These are phyloP conservation scores for Lunasporangiospora selenospora DNA, from an alignment of 192 early-diverging fungal genomes.

Conservation along the genomic window DNA sequence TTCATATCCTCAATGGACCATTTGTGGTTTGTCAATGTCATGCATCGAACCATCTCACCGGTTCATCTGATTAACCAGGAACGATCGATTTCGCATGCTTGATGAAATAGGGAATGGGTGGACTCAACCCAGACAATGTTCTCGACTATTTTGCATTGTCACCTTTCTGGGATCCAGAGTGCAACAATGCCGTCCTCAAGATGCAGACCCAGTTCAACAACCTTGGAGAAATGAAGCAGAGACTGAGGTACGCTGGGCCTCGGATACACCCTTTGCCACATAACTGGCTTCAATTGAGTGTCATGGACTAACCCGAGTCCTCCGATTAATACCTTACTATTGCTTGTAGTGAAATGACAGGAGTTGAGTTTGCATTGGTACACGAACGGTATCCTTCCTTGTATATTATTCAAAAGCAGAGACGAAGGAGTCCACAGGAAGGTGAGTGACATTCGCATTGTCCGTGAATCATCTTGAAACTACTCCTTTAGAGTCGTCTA, in stretches of 20 bases:
- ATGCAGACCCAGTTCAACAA: constrained; percentile 89
- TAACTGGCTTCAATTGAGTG: background rate
- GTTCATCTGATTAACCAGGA: too few relatives aligned
- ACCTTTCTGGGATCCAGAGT: constrained; percentile 82
- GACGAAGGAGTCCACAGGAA: constrained; percentile 62
- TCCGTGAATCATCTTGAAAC: too few relatives aligned
- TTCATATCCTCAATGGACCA: background rate
- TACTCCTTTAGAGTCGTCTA: too few relatives aligned
- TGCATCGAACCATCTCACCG: background rate
- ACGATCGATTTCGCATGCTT: too few relatives aligned
- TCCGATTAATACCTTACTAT: background rate
- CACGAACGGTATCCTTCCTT: constrained; percentile 70
- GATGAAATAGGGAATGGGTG: constrained; percentile 61
- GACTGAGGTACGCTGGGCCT: constrained; percentile 46
- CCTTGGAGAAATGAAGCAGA: constrained; percentile 56
- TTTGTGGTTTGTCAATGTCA: background rate
- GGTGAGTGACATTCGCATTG: too few relatives aligned
- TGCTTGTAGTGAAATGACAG: constrained; percentile 67
- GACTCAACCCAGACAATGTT: constrained; percentile 76
- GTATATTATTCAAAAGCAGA: constrained; percentile 77
- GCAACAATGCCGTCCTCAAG: constrained; percentile 78
- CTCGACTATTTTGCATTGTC: constrained; percentile 83
- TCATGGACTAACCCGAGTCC: background rate
- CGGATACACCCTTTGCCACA: background rate
- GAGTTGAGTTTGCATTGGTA: constrained; percentile 77